These are phyloP conservation scores for Fusarium longipes DNA, from an alignment of 2,329 filamentous ascomycete genomes.

Conservation along the genomic window DNA sequence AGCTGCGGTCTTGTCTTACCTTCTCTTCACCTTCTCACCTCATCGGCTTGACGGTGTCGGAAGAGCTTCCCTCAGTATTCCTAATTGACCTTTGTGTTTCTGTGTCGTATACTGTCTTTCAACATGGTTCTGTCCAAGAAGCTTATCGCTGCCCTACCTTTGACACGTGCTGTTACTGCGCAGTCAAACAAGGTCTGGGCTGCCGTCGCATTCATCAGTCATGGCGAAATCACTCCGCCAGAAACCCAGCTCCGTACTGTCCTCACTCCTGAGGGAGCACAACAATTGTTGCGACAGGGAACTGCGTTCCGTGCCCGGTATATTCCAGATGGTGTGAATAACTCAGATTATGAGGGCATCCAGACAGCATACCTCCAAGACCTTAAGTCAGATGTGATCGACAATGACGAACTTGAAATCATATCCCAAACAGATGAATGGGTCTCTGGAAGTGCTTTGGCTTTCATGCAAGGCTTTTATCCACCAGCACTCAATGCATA, in stretches of 20 bases:
- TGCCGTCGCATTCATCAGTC: constrained; percentile 59
- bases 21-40: constrained; percentile 19
- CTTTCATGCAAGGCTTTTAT: constrained; percentile 87
- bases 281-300: constrained; percentile 64
- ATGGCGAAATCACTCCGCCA: constrained; percentile 66
- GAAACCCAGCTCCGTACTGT: constrained; percentile 45
- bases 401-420: constrained; percentile 60
- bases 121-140: constrained; percentile 37
- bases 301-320: constrained; percentile 62
- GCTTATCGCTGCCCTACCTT: constrained; percentile 22
- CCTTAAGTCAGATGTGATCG: constrained; percentile 57
- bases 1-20: constrained; percentile 7
- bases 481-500: constrained; percentile 68
- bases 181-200: constrained; percentile 61
- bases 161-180: constrained; percentile 46
- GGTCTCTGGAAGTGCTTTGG: constrained; percentile 75
- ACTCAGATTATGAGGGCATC: constrained; percentile 44
- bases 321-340: constrained; percentile 47
- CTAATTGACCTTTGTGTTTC: background rate
- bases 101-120: background rate
- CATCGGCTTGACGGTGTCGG: constrained; percentile 20
- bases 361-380: constrained; percentile 54
- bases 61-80: background rate
- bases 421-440: constrained; percentile 56
- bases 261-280: constrained; percentile 65